Percentiles rank a stretch among this genome's conserved stretches.
Conservation (phyloP, 176 grass and related monocot genomes). For the Neostapfia colusana region DNA sequence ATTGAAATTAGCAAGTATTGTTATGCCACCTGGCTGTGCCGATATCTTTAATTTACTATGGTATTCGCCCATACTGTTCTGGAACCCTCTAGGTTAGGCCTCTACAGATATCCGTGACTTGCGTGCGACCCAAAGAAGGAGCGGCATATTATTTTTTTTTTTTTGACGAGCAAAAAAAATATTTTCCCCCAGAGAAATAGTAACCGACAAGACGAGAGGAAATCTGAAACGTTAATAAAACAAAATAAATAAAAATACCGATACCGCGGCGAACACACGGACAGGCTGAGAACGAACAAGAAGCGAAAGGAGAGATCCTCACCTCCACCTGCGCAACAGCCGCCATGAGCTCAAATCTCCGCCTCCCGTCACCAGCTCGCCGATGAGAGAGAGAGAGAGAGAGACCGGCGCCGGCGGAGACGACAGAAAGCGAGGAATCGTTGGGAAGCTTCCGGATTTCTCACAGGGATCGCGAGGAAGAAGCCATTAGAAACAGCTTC, state of each 20-base stretch:
- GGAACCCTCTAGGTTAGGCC: not conserved
- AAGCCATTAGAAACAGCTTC: not conserved
- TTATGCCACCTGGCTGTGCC: no score
- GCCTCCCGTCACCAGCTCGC: not conserved
- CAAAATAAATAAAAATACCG: not conserved
- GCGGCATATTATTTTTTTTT: not conserved
- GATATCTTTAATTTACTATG: conserved; percentile 11
- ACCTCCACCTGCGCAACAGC: conserved; percentile 41
- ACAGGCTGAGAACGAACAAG: not conserved
- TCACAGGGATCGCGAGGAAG: not conserved
- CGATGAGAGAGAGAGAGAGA: no score
- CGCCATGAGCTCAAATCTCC: conserved; percentile 36
- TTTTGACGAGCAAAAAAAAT: not conserved
- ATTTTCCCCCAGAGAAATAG: not conserved
- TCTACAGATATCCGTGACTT: conserved; percentile 24
- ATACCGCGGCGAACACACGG: not conserved
- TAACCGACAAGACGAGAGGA: not conserved
- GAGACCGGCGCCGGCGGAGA: no score
- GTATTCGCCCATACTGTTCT: conserved; percentile 26
- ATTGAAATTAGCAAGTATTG: no score
- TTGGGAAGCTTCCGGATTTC: not conserved
- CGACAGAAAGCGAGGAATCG: not conserved
- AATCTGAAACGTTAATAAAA: not conserved
- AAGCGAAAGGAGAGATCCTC: not conserved
- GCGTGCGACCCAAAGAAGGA: conserved; percentile 15